A percentile compares a stretch with the other conserved stretches of the same genome.
Evolutionary conservation across 192 early-diverging fungal genomes (phyloP).

Genomic region (Umbelopsis isabellina): DNA sequence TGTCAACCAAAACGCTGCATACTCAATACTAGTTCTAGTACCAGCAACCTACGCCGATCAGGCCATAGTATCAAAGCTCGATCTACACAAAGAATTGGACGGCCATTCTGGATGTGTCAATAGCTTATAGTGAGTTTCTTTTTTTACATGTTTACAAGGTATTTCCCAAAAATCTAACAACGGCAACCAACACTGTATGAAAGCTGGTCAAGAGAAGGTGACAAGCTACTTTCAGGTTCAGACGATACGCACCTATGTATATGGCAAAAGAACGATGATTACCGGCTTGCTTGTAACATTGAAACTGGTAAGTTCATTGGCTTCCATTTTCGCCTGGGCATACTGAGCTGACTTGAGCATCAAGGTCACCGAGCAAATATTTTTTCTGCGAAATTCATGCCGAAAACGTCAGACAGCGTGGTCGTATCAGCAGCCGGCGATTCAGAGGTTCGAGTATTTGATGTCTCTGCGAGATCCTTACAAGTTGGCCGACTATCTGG

Average conservation of each 20-base stretch:
- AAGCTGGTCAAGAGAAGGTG: slow-evolving; percentile 59
- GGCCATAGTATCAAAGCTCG: slow-evolving; percentile 38
- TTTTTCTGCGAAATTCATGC: slow-evolving; percentile 76
- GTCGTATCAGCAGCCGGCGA: slow-evolving; percentile 70
- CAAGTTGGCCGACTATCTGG: neutral
- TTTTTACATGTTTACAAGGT: neutral
- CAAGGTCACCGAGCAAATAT: slow-evolving; percentile 76
- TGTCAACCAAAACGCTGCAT: too few relatives aligned
- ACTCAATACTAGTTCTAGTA: neutral
- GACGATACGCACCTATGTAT: slow-evolving; percentile 62
- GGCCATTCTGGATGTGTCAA: slow-evolving; percentile 65
- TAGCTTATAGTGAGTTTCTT: slow-evolving; percentile 38
- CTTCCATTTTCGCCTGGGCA: neutral
- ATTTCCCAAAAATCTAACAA: neutral
- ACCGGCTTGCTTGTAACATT: slow-evolving; percentile 38
- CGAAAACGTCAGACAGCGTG: slow-evolving; percentile 54
- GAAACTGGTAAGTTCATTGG: slow-evolving; percentile 30
- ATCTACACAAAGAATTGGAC: slow-evolving; percentile 33
- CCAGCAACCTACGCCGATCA: slow-evolving; percentile 21
- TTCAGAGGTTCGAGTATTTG: slow-evolving; percentile 42
- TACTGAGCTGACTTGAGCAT: neutral
- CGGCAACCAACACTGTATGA: neutral
- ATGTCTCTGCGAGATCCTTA: slow-evolving; percentile 12
- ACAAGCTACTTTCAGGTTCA: slow-evolving; percentile 59
- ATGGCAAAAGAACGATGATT: slow-evolving; percentile 53